Evolutionary conservation across 2,329 filamentous ascomycete genomes (phyloP), one percentile per base, ranked within the genome.

Genomic region (Apiospora hydei): DNA sequence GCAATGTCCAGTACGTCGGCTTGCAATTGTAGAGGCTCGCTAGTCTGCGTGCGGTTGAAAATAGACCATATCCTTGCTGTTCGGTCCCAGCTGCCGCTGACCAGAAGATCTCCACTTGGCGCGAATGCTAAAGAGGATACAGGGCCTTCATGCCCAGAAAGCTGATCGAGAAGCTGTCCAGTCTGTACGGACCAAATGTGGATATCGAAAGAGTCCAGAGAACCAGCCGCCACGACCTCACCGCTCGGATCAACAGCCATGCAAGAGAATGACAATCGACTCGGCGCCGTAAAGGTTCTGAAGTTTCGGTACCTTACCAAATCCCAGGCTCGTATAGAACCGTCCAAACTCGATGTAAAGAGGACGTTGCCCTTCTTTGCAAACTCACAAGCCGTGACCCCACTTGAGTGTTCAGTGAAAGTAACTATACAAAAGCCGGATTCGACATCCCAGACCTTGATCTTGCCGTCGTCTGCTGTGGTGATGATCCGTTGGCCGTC

Each of bases 161-260:
- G 86, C 76, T 93, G 93, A 80, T 99, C 96, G 7, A 99, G 90
- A 24, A 99, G 87, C 81, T 99, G 96, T 3, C 96, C 96, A 0
- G 96, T 99, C 80, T 99, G 96, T 4, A 99, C 97, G 6, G 94
- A 98, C 96, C 96, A 99, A 74, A 99, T 93, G 83, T 99, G 95
- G 69, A 99, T 94, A 79, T 98, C 96, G 76, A 98, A 98, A 5
- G 95, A 98, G 81, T 99, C 96, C 21, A 97, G 88, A 1, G 96
- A 98, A 2, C 96, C 96, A 13, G 96, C 96, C 73, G 96, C 97
- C 3, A 99, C 93, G 11, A 99, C 94, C 82, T 99, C 97, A 70
- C 96, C 96, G 75, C 95, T 98, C 0, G 96, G 95, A 76, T 99
- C 97, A n/a, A 98, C 95, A 1, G 96, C 95, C 81, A 99, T 88